Evolutionary conservation across 192 early-diverging fungal species (phyloP), one percentile per base, ranked within the genome.

Genomic region (Helicostylum pulchrum): DNA sequence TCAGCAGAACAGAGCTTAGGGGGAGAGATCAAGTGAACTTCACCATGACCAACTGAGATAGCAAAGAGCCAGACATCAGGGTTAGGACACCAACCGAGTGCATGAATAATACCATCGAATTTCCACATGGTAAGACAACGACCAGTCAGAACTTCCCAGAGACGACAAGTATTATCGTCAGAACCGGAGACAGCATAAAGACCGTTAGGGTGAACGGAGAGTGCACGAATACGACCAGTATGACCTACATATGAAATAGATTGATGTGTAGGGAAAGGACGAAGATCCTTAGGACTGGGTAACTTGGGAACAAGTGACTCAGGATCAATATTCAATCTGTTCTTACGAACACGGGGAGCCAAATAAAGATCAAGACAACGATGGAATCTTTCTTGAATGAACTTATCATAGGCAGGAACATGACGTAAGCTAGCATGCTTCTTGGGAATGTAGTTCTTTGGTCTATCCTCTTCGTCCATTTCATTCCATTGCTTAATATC

Each of bases 291-390:
- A 11, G 96, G 96, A 53, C 86, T 90, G 30, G 97, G 97, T 23
- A 99, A 87, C 75, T 95, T 94, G 57, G 96, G 97, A 52, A 97
- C 88, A 43, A 99, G 83, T 42, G 88, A 90, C 71, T 98, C 96
- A 20, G 91, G 88, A 69, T 98, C 90, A 58, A 95, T 85, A 48
- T 96, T 80, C 53, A 93, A 71, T 64, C 87, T 89, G 70, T 96
- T 94, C 75, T 90, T 93, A 49, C 83, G 71, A 53, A 91, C 80
- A 67, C 97, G 92, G 30, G 97, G 97, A 30, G 94, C 93, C 54
- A 99, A 80, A 70, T 99, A 99, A 58, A 99, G 79, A 71, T 99
- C 97, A 66, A 99, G 82, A 72, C 95, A 97, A 64, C 97, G 83
- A 68, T 97, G 87, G 77, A 98, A 99, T 50, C 95, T 83, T 74